Conservation (phyloP, 2,329 filamentous ascomycete genomes). For the Exserohilum turcica region DNA sequence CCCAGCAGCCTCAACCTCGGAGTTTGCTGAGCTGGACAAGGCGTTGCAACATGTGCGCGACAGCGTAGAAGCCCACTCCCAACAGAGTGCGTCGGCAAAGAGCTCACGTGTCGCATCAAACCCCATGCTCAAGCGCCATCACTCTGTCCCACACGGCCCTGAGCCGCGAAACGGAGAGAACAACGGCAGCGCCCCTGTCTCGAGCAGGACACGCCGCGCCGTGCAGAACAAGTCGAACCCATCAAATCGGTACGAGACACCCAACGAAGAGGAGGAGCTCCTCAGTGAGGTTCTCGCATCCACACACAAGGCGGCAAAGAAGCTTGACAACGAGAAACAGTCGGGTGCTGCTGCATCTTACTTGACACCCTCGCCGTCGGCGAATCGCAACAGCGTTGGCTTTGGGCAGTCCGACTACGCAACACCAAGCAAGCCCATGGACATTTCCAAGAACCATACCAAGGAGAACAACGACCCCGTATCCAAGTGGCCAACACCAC, state of each 20-base stretch:
- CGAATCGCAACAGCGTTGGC: slow-evolving; percentile 76
- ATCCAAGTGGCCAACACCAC: slow-evolving; percentile 91
- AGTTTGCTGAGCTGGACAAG: slow-evolving; percentile 65
- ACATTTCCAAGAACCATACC: slow-evolving; percentile 57
- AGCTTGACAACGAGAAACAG: slow-evolving; percentile 61
- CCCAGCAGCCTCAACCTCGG: slow-evolving; percentile 54
- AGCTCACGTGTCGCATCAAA: slow-evolving; percentile 51
- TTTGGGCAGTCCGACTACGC: slow-evolving; percentile 70
- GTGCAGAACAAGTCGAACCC: slow-evolving; percentile 72
- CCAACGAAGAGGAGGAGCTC: slow-evolving; percentile 95
- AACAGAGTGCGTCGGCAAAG: slow-evolving; percentile 37
- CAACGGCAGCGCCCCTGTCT: slow-evolving; percentile 62
- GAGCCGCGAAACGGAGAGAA: slow-evolving; percentile 65
- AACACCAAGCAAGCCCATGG: slow-evolving; percentile 71
- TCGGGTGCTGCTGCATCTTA: slow-evolving; percentile 66
- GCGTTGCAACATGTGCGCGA: slow-evolving; percentile 65
- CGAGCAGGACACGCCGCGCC: slow-evolving; percentile 78
- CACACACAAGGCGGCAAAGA: slow-evolving; percentile 74
- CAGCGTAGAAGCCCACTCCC: slow-evolving; percentile 57
- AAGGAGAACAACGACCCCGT: slow-evolving; percentile 55
- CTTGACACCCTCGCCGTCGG: slow-evolving; percentile 77
- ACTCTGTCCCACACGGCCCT: slow-evolving; percentile 51
- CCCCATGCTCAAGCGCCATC: slow-evolving; percentile 55
- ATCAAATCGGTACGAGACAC: slow-evolving; percentile 86
- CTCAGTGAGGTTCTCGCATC: slow-evolving; percentile 85